phyloP scores from a whole-genome alignment of 2,329 filamentous ascomycete genomes.

The Gremmenia infestans region DNA sequence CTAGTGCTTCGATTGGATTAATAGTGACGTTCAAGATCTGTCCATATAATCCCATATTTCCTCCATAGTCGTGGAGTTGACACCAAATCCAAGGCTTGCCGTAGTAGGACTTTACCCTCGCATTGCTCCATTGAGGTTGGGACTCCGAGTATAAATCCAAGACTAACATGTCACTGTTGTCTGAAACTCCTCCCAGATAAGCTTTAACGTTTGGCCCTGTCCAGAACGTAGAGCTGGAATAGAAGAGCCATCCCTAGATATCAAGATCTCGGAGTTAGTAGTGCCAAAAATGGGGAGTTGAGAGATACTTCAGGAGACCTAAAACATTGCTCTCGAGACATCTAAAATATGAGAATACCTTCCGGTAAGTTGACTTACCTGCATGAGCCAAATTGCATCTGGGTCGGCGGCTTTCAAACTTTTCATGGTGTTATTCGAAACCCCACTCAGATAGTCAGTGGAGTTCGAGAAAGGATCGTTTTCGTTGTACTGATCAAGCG shows the following conservation, averaged over 20 bases:
- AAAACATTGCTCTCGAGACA: too few relatives aligned
- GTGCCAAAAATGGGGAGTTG: too few relatives aligned
- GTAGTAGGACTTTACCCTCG: slow-evolving; percentile 42
- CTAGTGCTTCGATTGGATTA: slow-evolving; percentile 41
- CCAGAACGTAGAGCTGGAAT: slow-evolving; percentile 39
- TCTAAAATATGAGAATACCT: too few relatives aligned
- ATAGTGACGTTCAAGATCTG: slow-evolving; percentile 45
- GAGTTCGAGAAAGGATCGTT: slow-evolving; percentile 44
- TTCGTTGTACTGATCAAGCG: slow-evolving; percentile 50
- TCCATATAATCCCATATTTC: slow-evolving; percentile 45
- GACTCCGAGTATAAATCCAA: slow-evolving; percentile 47
- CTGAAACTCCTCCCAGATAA: slow-evolving; percentile 42
- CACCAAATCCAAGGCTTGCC: slow-evolving; percentile 53
- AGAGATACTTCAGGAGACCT: too few relatives aligned
- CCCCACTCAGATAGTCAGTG: slow-evolving; percentile 37
- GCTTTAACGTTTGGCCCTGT: slow-evolving; percentile 42
- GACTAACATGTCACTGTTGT: slow-evolving; percentile 43
- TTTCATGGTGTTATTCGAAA: slow-evolving; percentile 40
- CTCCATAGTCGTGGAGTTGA: slow-evolving; percentile 46
- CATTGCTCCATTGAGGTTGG: slow-evolving; percentile 43
- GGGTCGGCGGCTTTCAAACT: slow-evolving; percentile 44
- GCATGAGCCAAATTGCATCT: slow-evolving; percentile 45
- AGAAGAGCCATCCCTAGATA: slow-evolving; percentile 46
- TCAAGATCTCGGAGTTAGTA: too few relatives aligned
- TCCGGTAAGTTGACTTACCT: too few relatives aligned